These are phyloP conservation scores for Pseudevernia furfuracea DNA, from an alignment of 495 filamentous ascomycete species.

Conservation along the genomic window DNA sequence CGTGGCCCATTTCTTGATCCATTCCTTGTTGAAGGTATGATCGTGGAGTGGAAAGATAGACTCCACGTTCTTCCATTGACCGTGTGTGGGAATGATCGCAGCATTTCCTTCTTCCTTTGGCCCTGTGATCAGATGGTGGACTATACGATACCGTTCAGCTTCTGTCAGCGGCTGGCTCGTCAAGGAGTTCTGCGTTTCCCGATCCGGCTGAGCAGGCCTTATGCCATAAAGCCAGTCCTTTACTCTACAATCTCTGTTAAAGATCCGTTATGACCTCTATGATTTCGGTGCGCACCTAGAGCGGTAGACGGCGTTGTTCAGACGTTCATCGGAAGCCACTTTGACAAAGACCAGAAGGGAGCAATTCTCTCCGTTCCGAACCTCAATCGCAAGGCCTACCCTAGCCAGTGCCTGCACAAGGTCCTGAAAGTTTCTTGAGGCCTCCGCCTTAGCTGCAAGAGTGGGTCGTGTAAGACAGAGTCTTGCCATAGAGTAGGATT, in stretches of 20 bases:
- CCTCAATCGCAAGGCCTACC: constrained; percentile 76
- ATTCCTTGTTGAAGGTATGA: constrained; percentile 74
- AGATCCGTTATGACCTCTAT: background rate
- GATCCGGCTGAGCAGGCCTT: constrained; percentile 67
- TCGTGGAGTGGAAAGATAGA: constrained; percentile 87
- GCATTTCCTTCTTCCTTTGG: constrained; percentile 77
- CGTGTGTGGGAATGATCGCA: constrained; percentile 73
- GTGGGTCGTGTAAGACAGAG: constrained; percentile 9
- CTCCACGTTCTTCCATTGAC: constrained; percentile 78
- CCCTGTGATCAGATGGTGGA: constrained; percentile 80
- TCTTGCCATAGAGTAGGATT: background rate
- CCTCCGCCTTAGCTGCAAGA: constrained; percentile 54
- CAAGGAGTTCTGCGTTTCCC: constrained; percentile 56
- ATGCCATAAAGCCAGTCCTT: constrained; percentile 96
- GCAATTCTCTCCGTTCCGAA: constrained; percentile 67
- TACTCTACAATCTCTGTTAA: constrained; percentile 45
- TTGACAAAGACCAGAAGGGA: constrained; percentile 79
- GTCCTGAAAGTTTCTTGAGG: constrained; percentile 63
- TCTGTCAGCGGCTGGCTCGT: constrained; percentile 67
- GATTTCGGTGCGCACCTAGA: constrained; percentile 21
- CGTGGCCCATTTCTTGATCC: constrained; percentile 82
- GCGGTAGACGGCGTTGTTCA: constrained; percentile 45
- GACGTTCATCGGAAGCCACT: constrained; percentile 57
- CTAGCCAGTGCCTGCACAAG: constrained; percentile 62
- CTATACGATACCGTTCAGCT: constrained; percentile 78